Evolutionary conservation across 164 flowering plant genomes (phyloP), one percentile per base, ranked within the genome.

Genomic region (Paratinospora sagittata): DNA sequence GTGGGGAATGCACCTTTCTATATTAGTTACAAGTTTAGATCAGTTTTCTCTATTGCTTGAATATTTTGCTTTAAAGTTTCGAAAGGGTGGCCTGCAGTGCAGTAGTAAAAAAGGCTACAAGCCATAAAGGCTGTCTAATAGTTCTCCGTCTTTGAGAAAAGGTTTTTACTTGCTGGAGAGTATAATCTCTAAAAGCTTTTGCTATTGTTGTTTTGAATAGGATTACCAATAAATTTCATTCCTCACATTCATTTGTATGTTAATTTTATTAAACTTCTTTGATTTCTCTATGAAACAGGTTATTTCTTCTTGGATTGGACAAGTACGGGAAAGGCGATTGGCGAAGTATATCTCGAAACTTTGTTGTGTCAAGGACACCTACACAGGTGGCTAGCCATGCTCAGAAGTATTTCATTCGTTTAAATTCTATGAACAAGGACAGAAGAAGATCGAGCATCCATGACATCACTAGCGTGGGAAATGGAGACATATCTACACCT

Each of bases 301-400:
- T 88, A 73, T 93, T 93, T 80, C 97, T 93, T 68, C 95, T 88
- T 58, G 98, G 98, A 65, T 78, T 93, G 88, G 93, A 93, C 30
- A 91, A 93, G 70, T 93, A 91, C 69, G 98, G 98, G 36, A 93
- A 93, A 77, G 97, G 98, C 6, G 97, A 93, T 68, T 93, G 98
- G 98, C 82, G 98, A 49, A 93, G 97, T 75, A 93, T 93, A 72
- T 93, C 98, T 2, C 80, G 98, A 3, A 91, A 93, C 80, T 93
- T 87, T 75, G 98, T 93, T 66, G 90, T 89, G 52, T 86, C 97
- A 1, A 84, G 98, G 73, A 92, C 98, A 6, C 98, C 98, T 9
- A 90, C 97, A 11, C 97, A 92, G 78, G 97, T 92, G 70, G 97
- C 97, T 2, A 92, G 97, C 78, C 97, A 92, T 77, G 98, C 98